A percentile compares a stretch with the other conserved stretches of the same genome.
Evolutionary conservation across 2,329 filamentous ascomycete genomes (phyloP).

Genomic region (Clonostachys rhizophaga): DNA sequence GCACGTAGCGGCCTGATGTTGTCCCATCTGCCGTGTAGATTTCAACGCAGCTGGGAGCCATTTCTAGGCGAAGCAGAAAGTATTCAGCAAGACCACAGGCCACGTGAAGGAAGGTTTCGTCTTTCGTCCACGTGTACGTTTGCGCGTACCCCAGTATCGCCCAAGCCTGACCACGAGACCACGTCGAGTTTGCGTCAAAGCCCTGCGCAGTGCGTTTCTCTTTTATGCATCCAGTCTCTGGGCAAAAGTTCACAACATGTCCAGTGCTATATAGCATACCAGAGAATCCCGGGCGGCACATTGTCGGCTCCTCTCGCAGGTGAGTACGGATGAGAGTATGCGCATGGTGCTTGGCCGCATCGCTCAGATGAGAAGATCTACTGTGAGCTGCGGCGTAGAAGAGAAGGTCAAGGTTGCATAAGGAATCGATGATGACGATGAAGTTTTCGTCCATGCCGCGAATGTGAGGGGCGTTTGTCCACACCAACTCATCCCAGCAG

Average conservation of each 20-base stretch:
- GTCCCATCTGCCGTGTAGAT: background rate
- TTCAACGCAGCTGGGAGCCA: constrained; percentile 5
- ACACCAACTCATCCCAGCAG: constrained; percentile 37
- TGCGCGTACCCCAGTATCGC: constrained; percentile 40
- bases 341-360: constrained; percentile 31
- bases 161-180: constrained; percentile 45
- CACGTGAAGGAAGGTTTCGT: constrained; percentile 32
- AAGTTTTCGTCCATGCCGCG: background rate
- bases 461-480: constrained; percentile 17
- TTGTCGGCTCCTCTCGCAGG: constrained; percentile 21
- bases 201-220: constrained; percentile 41
- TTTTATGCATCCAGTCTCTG: constrained; percentile 26
- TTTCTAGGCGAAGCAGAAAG: constrained; percentile 31
- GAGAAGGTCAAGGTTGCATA: constrained; percentile 35
- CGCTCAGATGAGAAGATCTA: constrained; percentile 14
- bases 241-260: constrained; percentile 36
- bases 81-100: constrained; percentile 35
- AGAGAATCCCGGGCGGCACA: background rate
- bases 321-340: constrained; percentile 28
- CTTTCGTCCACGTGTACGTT: constrained; percentile 37
- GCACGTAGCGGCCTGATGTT: constrained; percentile 12
- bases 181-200: constrained; percentile 32
- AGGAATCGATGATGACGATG: constrained; percentile 16
- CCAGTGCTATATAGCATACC: constrained; percentile 26
- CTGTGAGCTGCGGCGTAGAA: constrained; percentile 20